Evolutionary conservation across 257 asterid species (phyloP).

Genomic region (Mentha longifolia): DNA sequence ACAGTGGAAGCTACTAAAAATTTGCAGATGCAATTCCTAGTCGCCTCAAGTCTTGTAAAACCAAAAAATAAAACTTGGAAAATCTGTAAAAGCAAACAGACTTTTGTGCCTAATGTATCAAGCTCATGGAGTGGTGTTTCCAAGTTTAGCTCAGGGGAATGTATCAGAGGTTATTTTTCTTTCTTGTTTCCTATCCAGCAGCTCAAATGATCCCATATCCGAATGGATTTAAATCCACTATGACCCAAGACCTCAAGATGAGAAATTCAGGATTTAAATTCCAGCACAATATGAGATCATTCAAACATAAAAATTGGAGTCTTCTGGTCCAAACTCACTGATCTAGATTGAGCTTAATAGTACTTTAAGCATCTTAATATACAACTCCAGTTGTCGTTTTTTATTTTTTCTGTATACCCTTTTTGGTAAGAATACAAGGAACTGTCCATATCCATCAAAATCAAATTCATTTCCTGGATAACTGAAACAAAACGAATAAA

Average conservation of each 20-base stretch:
- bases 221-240: slow-evolving; percentile 2
- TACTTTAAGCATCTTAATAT: background rate
- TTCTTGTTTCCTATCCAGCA: background rate
- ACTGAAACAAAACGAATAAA: background rate
- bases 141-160: background rate
- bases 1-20: background rate
- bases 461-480: background rate
- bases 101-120: background rate
- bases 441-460: slow-evolving; percentile 7
- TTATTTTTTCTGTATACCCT: too few species aligned
- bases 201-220: slow-evolving; percentile 7
- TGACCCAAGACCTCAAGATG: background rate
- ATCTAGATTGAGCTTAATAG: background rate
- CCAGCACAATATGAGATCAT: too few species aligned
- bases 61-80: too few species aligned
- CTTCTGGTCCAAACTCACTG: too few species aligned
- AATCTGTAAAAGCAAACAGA: background rate
- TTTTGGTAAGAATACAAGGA: too few species aligned
- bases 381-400: background rate
- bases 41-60: too few species aligned
- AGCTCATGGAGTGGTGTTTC: background rate
- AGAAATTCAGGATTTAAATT: background rate
- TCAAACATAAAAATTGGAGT: too few species aligned
- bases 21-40: too few species aligned
- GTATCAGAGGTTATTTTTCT: background rate